A percentile compares a stretch with the other conserved stretches of the same genome.
Conservation (phyloP, 768 basidiomycete genomes). For the Trametes villosa region DNA sequence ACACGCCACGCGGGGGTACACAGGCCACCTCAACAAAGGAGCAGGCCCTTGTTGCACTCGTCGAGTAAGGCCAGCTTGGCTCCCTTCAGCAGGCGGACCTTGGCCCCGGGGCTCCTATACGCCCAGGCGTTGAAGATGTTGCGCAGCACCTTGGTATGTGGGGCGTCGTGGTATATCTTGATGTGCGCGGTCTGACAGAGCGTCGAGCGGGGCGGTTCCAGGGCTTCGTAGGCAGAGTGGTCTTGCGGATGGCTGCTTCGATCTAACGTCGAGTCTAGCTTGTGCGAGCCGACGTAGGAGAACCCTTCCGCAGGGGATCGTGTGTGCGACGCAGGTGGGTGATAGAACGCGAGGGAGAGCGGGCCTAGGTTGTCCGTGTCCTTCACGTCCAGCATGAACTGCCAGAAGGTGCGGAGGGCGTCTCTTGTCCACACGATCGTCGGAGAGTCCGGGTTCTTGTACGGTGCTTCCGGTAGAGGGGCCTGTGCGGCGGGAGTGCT, state of each 20-base stretch:
- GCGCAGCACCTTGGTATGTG: slow-evolving; percentile 14
- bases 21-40: slow-evolving; percentile 5
- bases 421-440: slow-evolving; percentile 22
- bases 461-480: background rate
- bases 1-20: background rate
- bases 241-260: no score
- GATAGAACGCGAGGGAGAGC: slow-evolving; percentile 22
- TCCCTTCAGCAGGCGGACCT: slow-evolving; percentile 19
- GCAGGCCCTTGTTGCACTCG: slow-evolving; percentile 8
- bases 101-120: slow-evolving; percentile 1
- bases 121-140: slow-evolving; percentile 19
- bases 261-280: background rate
- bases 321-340: background rate
- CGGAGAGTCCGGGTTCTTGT: background rate
- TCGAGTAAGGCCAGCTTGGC: slow-evolving; percentile 22
- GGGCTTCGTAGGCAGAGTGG: no score
- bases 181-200: slow-evolving; percentile 18
- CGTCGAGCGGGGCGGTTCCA: background rate
- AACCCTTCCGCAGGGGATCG: background rate
- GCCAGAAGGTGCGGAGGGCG: slow-evolving; percentile 19
- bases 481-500: background rate
- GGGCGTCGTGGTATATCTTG: slow-evolving; percentile 24
- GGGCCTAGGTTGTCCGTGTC: slow-evolving; percentile 19
- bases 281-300: slow-evolving; percentile 12
- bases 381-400: slow-evolving; percentile 13